Evolutionary conservation across 176 grass and related monocot species (phyloP).

Genomic region (Aegilops speltoides): DNA sequence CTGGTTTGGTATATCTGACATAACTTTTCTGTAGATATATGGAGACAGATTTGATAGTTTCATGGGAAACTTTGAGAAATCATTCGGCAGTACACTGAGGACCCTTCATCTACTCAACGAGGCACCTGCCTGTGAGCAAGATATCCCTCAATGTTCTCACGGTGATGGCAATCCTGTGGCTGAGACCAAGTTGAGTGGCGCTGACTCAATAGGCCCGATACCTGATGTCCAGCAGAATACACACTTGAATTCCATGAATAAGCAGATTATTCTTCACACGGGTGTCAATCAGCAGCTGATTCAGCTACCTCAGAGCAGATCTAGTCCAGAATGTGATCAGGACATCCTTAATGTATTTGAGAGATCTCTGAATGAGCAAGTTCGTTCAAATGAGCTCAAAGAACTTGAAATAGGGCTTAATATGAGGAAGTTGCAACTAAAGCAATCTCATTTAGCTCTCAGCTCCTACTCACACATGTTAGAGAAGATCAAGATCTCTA

Average conservation of each 20-base stretch:
- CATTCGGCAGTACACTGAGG: conserved; percentile 84
- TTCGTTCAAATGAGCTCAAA: conserved; percentile 87
- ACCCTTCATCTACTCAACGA: conserved; percentile 70
- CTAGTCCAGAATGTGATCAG: conserved; percentile 39
- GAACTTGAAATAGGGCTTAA: conserved; percentile 71
- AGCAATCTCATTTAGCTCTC: conserved; percentile 62
- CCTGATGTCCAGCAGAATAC: conserved; percentile 7
- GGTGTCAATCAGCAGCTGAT: conserved; percentile 43
- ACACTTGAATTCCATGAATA: conserved; percentile 28
- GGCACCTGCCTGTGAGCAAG: conserved; percentile 32
- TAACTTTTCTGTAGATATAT: conserved; percentile 68
- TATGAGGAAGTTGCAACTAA: conserved; percentile 66
- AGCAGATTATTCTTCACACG: conserved; percentile 42
- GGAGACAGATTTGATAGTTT: conserved; percentile 75
- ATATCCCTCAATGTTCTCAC: conserved; percentile 28
- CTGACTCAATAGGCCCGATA: conserved; percentile 26
- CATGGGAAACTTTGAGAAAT: conserved; percentile 77
- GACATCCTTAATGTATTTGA: conserved; percentile 63
- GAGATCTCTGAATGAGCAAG: conserved; percentile 77
- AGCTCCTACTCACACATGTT: conserved; percentile 60
- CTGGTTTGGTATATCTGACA: conserved; percentile 23
- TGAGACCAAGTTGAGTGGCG: conserved; percentile 35
- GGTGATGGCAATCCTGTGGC: conserved; percentile 20
- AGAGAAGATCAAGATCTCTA: conserved; percentile 65
- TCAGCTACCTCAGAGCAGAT: conserved; percentile 44